Conservation (phyloP, 148 eudicot genomes). For the Polygonum aviculare region DNA sequence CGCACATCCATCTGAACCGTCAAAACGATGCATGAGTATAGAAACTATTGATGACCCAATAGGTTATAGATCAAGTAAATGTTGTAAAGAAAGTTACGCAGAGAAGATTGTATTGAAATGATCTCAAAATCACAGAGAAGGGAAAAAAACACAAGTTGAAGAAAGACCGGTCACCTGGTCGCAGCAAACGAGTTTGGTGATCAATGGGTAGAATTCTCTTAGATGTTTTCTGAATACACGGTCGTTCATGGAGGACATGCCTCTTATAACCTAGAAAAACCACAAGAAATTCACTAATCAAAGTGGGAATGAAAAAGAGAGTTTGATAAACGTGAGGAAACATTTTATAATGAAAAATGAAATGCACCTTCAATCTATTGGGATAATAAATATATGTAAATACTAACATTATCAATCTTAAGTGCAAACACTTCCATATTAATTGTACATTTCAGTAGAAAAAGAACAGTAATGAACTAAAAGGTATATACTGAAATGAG, state of each 20-base stretch:
- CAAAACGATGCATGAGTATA: not conserved
- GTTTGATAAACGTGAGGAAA: not conserved
- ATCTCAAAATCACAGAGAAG: not conserved
- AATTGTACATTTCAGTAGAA: not conserved
- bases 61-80: too few species aligned
- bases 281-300: constrained; percentile 5
- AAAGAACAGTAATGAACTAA: not conserved
- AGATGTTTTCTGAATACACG: constrained; percentile 72
- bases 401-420: not conserved
- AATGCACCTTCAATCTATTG: too few species aligned
- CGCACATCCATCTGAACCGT: constrained; percentile 83
- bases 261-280: constrained; percentile 68
- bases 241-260: constrained; percentile 83
- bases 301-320: not conserved
- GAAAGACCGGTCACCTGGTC: constrained; percentile 62
- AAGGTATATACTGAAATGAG: not conserved
- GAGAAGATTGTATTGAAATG: not conserved
- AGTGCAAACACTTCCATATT: not conserved
- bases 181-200: constrained; percentile 90
- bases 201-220: constrained; percentile 84
- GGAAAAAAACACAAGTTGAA: not conserved
- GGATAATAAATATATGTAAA: not conserved
- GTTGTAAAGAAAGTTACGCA: not conserved
- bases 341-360: not conserved
- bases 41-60: too few species aligned